These are phyloP conservation scores for Monosporozyma servazzii DNA, from an alignment of 805 yeast species.

Conservation along the genomic window DNA sequence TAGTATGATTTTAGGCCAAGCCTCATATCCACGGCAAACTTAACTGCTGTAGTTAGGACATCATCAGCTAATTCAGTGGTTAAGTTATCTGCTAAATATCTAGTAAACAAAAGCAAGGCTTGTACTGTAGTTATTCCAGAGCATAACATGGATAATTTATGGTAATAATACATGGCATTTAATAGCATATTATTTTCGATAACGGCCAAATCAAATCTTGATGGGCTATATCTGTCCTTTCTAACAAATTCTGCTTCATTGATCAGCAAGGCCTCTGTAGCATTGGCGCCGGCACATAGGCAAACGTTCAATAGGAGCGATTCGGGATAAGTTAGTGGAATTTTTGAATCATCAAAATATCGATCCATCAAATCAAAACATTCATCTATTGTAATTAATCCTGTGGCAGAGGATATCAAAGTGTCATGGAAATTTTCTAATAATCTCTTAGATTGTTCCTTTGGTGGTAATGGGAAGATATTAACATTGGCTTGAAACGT, in stretches of 20 bases:
- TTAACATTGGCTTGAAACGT: constrained; percentile 8
- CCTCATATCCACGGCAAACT: constrained; percentile 51
- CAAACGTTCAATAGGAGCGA: constrained; percentile 18
- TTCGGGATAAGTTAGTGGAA: constrained; percentile 20
- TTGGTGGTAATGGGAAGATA: constrained; percentile 19
- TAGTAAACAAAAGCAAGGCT: constrained; percentile 41
- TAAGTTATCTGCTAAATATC: constrained; percentile 28
- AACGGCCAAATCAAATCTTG: constrained; percentile 16
- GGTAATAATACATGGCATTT: constrained; percentile 44
- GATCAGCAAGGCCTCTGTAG: constrained; percentile 8
- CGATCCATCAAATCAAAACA: constrained; percentile 12
- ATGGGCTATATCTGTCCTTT: constrained; percentile 17
- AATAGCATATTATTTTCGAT: constrained; percentile 27
- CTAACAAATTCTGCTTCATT: constrained; percentile 13
- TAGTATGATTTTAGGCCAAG: constrained; percentile 40
- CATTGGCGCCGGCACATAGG: constrained; percentile 17
- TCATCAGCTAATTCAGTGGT: constrained; percentile 37
- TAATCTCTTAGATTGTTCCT: constrained; percentile 17
- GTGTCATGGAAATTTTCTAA: constrained; percentile 15
- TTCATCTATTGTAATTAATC: constrained; percentile 14
- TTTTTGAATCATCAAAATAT: constrained; percentile 12
- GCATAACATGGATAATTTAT: constrained; percentile 39
- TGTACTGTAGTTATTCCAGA: constrained; percentile 45
- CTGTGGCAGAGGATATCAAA: constrained; percentile 14
- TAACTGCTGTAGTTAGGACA: constrained; percentile 38